Conservation (phyloP, 495 filamentous ascomycete genomes). For the Hapsidospora chrysogenum region DNA sequence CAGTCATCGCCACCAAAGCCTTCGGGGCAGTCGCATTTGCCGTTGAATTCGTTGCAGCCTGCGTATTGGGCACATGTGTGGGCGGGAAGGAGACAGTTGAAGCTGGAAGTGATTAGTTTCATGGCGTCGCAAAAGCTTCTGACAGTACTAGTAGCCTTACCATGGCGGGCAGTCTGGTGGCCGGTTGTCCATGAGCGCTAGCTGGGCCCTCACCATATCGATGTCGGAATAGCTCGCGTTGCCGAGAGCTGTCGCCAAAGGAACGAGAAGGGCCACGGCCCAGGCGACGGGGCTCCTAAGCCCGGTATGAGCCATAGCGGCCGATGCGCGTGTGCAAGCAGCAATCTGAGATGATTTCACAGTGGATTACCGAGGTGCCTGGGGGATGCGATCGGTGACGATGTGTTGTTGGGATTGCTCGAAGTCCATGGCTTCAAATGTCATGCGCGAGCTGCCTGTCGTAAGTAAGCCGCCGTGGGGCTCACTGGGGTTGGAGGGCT, state of each 20-base stretch:
- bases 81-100: conserved; percentile 91
- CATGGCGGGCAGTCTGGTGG: conserved; percentile 48
- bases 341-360: too few species aligned
- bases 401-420: too few species aligned
- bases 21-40: conserved; percentile 78
- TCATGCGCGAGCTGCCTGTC: too few species aligned
- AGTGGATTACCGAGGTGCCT: too few species aligned
- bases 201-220: conserved; percentile 33
- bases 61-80: conserved; percentile 84
- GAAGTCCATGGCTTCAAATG: too few species aligned
- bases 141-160: conserved; percentile 23
- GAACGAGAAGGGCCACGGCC: conserved; percentile 21
- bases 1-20: conserved; percentile 93
- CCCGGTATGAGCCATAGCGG: conserved; percentile 20
- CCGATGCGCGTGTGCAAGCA: conserved; percentile 4
- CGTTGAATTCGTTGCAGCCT: conserved; percentile 67
- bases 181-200: conserved; percentile 32
- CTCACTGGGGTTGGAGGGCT: too few species aligned
- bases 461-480: too few species aligned
- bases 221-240: conserved; percentile 26
- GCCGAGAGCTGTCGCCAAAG: conserved; percentile 14
- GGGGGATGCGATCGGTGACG: too few species aligned
- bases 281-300: conserved; percentile 16
- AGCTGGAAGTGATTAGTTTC: conserved; percentile 31
- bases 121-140: background rate